Evolutionary conservation across 2,329 filamentous ascomycete species (phyloP), one percentile per base, ranked within the genome.

Genomic region (Trichoderma polysporum): DNA sequence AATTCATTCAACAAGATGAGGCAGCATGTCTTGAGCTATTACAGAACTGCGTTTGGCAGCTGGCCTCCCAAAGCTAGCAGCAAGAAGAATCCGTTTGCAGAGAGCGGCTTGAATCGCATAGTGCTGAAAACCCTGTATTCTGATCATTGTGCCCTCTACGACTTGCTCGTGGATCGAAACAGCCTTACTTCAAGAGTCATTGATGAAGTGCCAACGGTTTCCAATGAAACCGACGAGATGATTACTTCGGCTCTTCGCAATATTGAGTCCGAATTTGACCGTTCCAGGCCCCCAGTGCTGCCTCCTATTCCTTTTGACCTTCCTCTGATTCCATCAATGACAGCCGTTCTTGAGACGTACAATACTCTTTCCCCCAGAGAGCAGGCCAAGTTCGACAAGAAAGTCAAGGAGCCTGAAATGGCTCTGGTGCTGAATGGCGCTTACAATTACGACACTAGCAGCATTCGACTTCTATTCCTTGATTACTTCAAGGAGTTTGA

Each of bases 1-100:
- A 82, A 83, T 19, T 85, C 89, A 2, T 98, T 94, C 75, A 80
- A 85, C 68, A 88, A 86, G 66, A 93, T 94, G 83, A 86, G 92
- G 45, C 87, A 88, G 45, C 92, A 93, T 75, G 85, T 90, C 19
- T 81, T 93, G 59, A 81, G 84, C 70, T 90, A 93, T 76, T 88
- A 88, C 75, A 88, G 86, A 76, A 74, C 80, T 13, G 80, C 81
- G 4, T 85, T 89, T 65, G 85, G 86, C 22, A 88, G 84, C 76
- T 96, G 94, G 94, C 94, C 95, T 2, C 94, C 95, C 9, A 97
- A 95, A 77, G 93, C 93, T 2, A 91, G 86, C 73, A 94, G 89
- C 72, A 97, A 96, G 84, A 97, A 96, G 85, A 97, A 97, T 75
- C 86, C 90, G 0, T 92, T 97, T 70, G 90, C 91, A 31, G 93